These are phyloP conservation scores for Pseudogymnoascus sp. DNA, from an alignment of 2,329 filamentous ascomycete genomes.

Conservation along the genomic window DNA sequence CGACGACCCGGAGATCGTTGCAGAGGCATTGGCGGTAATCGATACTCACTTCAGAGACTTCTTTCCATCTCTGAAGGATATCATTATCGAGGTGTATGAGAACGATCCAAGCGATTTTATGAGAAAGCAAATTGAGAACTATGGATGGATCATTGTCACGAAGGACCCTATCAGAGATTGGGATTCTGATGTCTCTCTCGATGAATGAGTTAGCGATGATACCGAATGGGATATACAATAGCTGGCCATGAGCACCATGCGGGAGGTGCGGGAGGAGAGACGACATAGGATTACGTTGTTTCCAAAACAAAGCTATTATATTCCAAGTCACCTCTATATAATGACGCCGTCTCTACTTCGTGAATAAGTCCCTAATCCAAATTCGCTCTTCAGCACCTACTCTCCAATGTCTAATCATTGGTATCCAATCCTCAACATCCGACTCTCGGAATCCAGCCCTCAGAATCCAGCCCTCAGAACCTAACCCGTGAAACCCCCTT, in stretches of 20 bases:
- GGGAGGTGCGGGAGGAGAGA: conserved; percentile 18
- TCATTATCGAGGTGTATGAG: conserved; percentile 20
- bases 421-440: neutral
- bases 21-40: conserved; percentile 17
- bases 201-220: no score
- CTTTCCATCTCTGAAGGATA: conserved; percentile 21
- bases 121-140: conserved; percentile 19
- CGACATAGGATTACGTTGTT: conserved; percentile 31
- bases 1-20: conserved; percentile 12
- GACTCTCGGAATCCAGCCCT: neutral
- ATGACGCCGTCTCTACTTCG: neutral
- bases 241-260: neutral
- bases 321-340: neutral
- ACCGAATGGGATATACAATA: neutral
- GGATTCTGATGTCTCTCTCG: no score
- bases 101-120: conserved; percentile 17
- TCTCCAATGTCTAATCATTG: neutral
- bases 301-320: conserved; percentile 16
- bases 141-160: conserved; percentile 19
- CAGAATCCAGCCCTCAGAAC: neutral
- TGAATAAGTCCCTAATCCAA: neutral
- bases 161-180: no score
- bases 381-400: neutral
- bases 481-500: neutral
- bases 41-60: conserved; percentile 21